Evolutionary conservation across 2,329 filamentous ascomycete genomes (phyloP).

Genomic region (Monilinia polystroma): DNA sequence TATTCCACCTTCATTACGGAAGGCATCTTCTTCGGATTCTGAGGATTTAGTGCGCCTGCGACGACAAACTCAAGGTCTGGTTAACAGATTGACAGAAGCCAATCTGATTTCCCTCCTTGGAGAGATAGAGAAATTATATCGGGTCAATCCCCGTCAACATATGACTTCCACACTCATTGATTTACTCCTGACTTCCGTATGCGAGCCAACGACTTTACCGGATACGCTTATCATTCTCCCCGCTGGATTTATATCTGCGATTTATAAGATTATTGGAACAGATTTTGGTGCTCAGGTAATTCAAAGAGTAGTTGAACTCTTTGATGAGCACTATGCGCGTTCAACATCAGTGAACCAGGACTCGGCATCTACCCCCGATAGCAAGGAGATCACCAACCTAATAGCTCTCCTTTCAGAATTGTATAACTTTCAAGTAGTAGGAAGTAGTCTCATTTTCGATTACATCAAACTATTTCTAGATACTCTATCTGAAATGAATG

Average conservation of each 20-base stretch:
- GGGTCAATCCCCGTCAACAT: constrained; percentile 79
- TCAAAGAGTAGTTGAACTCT: constrained; percentile 72
- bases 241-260: constrained; percentile 82
- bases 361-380: constrained; percentile 32
- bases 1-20: constrained; percentile 80
- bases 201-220: constrained; percentile 72
- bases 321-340: constrained; percentile 63
- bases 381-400: constrained; percentile 71
- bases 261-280: constrained; percentile 83
- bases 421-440: constrained; percentile 88
- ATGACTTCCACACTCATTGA: constrained; percentile 80
- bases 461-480: constrained; percentile 77
- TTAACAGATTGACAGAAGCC: constrained; percentile 91
- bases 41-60: constrained; percentile 69
- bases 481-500: constrained; percentile 78
- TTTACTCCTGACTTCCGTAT: constrained; percentile 74
- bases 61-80: constrained; percentile 79
- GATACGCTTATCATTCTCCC: constrained; percentile 91
- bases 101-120: constrained; percentile 82
- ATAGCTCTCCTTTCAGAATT: constrained; percentile 80
- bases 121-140: constrained; percentile 81
- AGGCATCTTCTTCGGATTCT: constrained; percentile 58
- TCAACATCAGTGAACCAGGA: constrained; percentile 38
- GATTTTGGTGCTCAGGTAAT: constrained; percentile 88
- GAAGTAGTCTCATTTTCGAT: constrained; percentile 82